A percentile compares a stretch with the other conserved stretches of the same genome.
Conservation (phyloP, 306 rosid species). For the Luffa aegyptiaca region DNA sequence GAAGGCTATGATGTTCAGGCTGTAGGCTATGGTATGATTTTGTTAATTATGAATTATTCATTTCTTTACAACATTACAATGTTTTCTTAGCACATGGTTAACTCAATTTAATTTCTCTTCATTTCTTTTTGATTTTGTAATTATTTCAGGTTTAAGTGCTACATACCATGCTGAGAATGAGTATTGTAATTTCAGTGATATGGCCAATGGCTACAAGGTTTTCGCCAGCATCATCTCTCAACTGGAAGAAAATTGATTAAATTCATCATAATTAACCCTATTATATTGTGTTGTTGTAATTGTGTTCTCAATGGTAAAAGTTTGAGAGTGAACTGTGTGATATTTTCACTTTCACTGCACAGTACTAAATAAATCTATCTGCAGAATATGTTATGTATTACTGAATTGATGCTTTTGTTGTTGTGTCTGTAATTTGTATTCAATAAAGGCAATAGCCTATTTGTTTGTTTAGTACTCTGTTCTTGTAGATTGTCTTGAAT, state of each 20-base stretch:
- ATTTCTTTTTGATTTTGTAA: background rate
- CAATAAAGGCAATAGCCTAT: background rate
- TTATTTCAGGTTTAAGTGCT: conserved; percentile 57
- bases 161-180: conserved; percentile 87
- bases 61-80: background rate
- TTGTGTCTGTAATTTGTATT: background rate
- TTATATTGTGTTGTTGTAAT: background rate
- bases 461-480: background rate
- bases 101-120: too few species aligned
- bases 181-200: conserved; percentile 67
- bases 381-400: background rate
- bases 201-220: conserved; percentile 69
- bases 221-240: conserved; percentile 60
- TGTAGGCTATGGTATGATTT: conserved; percentile 61
- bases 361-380: background rate
- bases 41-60: background rate
- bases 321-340: background rate
- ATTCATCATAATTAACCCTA: too few species aligned
- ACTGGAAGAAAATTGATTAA: conserved; percentile 37
- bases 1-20: conserved; percentile 90
- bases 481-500: background rate
- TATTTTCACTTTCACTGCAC: background rate
- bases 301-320: background rate
- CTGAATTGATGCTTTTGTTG: background rate
- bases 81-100: too few species aligned